These are phyloP conservation scores for Chloris gayana DNA, from an alignment of 176 grass and related monocot species.

Conservation along the genomic window DNA sequence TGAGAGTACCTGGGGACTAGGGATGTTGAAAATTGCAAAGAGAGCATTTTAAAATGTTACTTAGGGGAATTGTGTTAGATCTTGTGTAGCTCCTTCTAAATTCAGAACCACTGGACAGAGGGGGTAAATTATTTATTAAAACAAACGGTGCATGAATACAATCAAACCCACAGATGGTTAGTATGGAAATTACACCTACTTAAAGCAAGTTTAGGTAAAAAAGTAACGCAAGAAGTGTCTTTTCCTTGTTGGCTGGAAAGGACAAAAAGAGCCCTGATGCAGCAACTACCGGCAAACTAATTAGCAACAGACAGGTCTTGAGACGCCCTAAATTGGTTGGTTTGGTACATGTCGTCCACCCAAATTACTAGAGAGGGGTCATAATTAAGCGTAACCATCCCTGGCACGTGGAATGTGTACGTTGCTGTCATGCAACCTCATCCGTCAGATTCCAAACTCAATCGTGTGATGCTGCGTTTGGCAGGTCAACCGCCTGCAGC, in stretches of 20 bases:
- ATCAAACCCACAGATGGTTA: neutral
- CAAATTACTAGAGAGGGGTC: conserved; percentile 20
- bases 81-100: neutral
- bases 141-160: neutral
- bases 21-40: neutral
- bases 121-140: conserved; percentile 1
- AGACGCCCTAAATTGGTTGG: conserved; percentile 9
- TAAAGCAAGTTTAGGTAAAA: neutral
- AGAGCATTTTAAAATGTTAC: neutral
- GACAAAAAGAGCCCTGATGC: neutral
- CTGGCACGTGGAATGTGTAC: neutral
- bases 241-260: neutral
- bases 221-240: neutral
- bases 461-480: neutral
- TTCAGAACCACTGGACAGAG: neutral
- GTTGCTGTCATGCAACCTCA: neutral
- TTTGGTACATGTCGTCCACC: neutral
- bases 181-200: neutral
- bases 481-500: neutral
- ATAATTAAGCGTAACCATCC: neutral
- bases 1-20: neutral
- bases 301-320: neutral
- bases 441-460: neutral
- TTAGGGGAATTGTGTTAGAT: neutral
- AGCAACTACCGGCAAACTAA: conserved; percentile 16